These are phyloP conservation scores for Lipomyces kockii DNA, from an alignment of 805 yeast genomes.

Conservation along the genomic window DNA sequence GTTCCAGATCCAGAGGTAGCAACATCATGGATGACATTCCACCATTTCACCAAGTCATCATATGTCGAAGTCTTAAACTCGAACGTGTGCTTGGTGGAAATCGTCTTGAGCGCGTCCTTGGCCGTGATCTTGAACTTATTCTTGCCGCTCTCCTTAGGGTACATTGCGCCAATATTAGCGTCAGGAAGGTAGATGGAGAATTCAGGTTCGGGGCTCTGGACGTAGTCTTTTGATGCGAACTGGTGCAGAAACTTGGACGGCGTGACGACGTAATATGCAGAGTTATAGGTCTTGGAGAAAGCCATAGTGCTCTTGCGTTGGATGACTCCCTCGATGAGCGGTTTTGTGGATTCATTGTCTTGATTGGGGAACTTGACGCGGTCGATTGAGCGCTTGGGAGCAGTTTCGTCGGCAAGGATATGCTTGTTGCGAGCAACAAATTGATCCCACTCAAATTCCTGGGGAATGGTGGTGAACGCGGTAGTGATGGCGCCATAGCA, in stretches of 20 bases:
- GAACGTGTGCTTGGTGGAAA: slow-evolving; percentile 46
- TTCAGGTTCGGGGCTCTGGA: slow-evolving; percentile 53
- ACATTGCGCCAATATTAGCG: slow-evolving; percentile 48
- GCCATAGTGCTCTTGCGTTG: slow-evolving; percentile 52
- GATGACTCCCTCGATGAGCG: slow-evolving; percentile 55
- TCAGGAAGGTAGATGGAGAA: slow-evolving; percentile 55
- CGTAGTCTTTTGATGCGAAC: slow-evolving; percentile 52
- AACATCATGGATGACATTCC: slow-evolving; percentile 45
- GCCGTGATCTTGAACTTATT: slow-evolving; percentile 52
- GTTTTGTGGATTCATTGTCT: slow-evolving; percentile 50
- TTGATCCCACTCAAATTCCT: slow-evolving; percentile 53
- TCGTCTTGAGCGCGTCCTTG: slow-evolving; percentile 48
- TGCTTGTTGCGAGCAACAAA: slow-evolving; percentile 47
- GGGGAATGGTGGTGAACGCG: slow-evolving; percentile 46
- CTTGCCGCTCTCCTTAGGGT: slow-evolving; percentile 45
- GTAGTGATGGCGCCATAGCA: slow-evolving; percentile 44
- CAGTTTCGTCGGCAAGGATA: slow-evolving; percentile 45
- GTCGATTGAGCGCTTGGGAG: slow-evolving; percentile 48
- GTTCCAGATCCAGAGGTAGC: slow-evolving; percentile 21
- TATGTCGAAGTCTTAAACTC: slow-evolving; percentile 52
- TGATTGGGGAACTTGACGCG: slow-evolving; percentile 49
- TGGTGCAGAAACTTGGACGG: slow-evolving; percentile 53
- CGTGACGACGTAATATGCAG: slow-evolving; percentile 54
- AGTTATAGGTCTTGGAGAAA: slow-evolving; percentile 50
- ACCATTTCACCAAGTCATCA: slow-evolving; percentile 56